These are phyloP conservation scores for Lenwebbia sp. DNA, from an alignment of 345 rosid genomes.

Conservation along the genomic window DNA sequence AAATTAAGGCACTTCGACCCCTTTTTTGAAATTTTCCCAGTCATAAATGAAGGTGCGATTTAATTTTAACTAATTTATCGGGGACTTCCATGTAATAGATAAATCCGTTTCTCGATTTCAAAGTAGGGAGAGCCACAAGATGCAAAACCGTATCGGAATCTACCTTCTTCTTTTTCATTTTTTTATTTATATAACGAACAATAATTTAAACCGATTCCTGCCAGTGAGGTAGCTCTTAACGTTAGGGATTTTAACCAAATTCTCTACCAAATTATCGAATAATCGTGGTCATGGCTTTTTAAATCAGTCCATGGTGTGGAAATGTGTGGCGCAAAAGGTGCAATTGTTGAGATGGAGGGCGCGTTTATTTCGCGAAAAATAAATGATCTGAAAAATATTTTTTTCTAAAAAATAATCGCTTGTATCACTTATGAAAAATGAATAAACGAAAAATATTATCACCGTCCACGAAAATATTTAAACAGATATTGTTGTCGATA, in stretches of 20 bases:
- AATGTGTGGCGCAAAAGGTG: too few species aligned
- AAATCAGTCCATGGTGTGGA: too few species aligned
- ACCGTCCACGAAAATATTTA: fast-evolving
- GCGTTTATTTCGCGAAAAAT: too few species aligned
- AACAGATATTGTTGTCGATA: too few species aligned
- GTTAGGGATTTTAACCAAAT: neutral
- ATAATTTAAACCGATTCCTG: neutral
- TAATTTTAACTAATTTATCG: too few species aligned
- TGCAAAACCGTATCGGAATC: neutral
- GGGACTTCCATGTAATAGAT: neutral
- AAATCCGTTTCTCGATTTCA: neutral
- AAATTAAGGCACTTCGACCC: too few species aligned
- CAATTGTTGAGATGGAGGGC: too few species aligned
- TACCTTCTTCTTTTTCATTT: fast-evolving
- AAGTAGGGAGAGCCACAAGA: neutral
- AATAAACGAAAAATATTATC: neutral
- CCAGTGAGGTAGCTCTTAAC: neutral
- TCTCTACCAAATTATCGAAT: too few species aligned
- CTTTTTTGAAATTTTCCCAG: too few species aligned
- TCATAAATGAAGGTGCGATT: too few species aligned
- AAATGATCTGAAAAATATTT: too few species aligned
- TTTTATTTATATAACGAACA: neutral
- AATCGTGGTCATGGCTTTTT: too few species aligned
- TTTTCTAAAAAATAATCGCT: fast-evolving
- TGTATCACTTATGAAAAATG: fast-evolving